A percentile compares a stretch with the other conserved stretches of the same genome.
Evolutionary conservation across 371 early-diverging fungal species (phyloP).

Genomic region (Haplosporangium sp.): DNA sequence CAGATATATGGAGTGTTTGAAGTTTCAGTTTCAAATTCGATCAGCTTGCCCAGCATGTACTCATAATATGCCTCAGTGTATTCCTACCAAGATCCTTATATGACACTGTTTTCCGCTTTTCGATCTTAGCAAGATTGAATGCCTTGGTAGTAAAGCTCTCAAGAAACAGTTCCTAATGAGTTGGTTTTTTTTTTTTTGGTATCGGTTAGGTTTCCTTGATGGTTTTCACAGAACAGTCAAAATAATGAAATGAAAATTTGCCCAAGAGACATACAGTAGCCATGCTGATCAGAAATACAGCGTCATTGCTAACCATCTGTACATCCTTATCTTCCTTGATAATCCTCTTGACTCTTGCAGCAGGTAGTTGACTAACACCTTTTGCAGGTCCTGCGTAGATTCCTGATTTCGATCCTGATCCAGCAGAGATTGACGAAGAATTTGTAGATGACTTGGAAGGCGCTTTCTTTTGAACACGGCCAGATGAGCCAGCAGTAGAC

Average conservation of each 20-base stretch:
- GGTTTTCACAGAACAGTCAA: not conserved
- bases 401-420: slow-evolving; percentile 13
- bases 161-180: slow-evolving; percentile 78
- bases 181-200: no score
- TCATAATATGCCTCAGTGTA: not conserved
- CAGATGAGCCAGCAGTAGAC: slow-evolving; percentile 24
- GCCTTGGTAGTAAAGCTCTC: slow-evolving; percentile 78
- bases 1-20: no score
- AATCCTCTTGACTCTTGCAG: slow-evolving; percentile 84
- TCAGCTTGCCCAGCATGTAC: not conserved
- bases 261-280: slow-evolving; percentile 70
- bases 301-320: slow-evolving; percentile 74
- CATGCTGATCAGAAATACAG: slow-evolving; percentile 79
- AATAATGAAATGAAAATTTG: not conserved
- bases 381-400: slow-evolving; percentile 44
- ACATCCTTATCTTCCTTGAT: slow-evolving; percentile 89
- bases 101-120: slow-evolving; percentile 79
- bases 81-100: slow-evolving; percentile 83
- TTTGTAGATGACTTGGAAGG: slow-evolving; percentile 14
- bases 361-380: slow-evolving; percentile 73
- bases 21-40: not conserved
- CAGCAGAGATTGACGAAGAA: slow-evolving; percentile 7
- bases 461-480: slow-evolving; percentile 42
- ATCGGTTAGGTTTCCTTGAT: not conserved
- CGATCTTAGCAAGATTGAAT: slow-evolving; percentile 70